phyloP scores from a whole-genome alignment of 768 basidiomycete species.

The Leccinum disarticulatum region DNA sequence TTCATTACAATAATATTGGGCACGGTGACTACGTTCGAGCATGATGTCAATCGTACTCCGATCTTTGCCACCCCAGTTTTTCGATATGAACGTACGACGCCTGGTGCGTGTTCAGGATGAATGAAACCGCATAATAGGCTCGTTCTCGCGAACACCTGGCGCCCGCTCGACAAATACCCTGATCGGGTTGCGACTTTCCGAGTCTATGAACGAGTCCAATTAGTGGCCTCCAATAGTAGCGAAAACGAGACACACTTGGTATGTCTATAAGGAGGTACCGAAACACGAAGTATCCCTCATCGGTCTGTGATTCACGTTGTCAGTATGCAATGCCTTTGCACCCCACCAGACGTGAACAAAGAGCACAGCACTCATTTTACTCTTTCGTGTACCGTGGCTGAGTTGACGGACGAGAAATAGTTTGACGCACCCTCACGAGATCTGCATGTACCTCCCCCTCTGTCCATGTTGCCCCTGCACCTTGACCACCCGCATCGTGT shows the following conservation, averaged over 20 bases:
- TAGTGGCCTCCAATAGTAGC: slow-evolving; percentile 12
- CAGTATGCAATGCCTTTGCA: slow-evolving; percentile 7
- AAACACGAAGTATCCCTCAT: slow-evolving; percentile 75
- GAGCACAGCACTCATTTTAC: slow-evolving; percentile 5
- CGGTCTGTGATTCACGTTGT: slow-evolving; percentile 48
- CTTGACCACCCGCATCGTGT: slow-evolving; percentile 30
- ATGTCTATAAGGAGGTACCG: slow-evolving; percentile 78
- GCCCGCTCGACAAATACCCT: slow-evolving; percentile 71
- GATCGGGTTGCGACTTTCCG: slow-evolving; percentile 57
- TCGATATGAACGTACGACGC: slow-evolving; percentile 11
- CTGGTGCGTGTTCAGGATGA: slow-evolving; percentile 29
- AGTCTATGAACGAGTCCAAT: slow-evolving; percentile 42
- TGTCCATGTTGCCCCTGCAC: slow-evolving; percentile 49
- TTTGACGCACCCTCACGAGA: slow-evolving; percentile 60
- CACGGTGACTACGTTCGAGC: slow-evolving; percentile 17
- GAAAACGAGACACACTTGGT: slow-evolving; percentile 56
- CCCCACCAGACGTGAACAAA: slow-evolving; percentile 2
- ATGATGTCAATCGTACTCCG: slow-evolving; percentile 11
- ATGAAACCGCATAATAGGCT: slow-evolving; percentile 70
- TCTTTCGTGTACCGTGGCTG: not conserved
- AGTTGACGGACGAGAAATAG: slow-evolving; percentile 5
- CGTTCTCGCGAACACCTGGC: slow-evolving; percentile 66
- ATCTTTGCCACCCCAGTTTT: slow-evolving; percentile 10
- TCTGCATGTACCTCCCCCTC: slow-evolving; percentile 85
- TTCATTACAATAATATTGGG: slow-evolving; percentile 23